A percentile compares a stretch with the other conserved stretches of the same genome.
Conservation (phyloP, 2,329 filamentous ascomycete genomes). For the Aspergillus quadrilineatus region DNA sequence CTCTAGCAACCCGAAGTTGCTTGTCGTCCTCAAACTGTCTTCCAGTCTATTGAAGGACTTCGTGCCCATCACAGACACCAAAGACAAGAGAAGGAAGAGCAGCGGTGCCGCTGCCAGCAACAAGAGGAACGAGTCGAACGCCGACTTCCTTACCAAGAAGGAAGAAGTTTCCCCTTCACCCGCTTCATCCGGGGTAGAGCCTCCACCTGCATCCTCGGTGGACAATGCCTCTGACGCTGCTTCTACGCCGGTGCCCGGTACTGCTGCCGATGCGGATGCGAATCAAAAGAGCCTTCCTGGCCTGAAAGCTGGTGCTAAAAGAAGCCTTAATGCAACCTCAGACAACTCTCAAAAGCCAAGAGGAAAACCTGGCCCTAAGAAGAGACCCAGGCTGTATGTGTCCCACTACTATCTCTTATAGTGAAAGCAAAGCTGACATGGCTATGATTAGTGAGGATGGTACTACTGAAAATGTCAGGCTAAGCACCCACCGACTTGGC, state of each 20-base stretch:
- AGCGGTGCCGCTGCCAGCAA: conserved; percentile 4
- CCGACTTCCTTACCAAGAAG: conserved; percentile 26
- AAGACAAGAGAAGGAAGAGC: conserved; percentile 23
- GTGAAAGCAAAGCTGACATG: background rate
- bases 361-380: conserved; percentile 92
- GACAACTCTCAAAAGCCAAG: conserved; percentile 68
- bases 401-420: background rate
- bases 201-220: conserved; percentile 38
- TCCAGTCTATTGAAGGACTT: conserved; percentile 39
- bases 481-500: conserved; percentile 71
- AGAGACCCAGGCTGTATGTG: conserved; percentile 89
- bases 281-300: conserved; percentile 74
- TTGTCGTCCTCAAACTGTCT: conserved; percentile 43
- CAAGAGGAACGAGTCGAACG: conserved; percentile 17
- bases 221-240: conserved; percentile 43
- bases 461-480: conserved; percentile 43
- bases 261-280: conserved; percentile 36
- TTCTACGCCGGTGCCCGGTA: conserved; percentile 41
- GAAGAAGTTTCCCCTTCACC: conserved; percentile 36
- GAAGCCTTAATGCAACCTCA: conserved; percentile 51
- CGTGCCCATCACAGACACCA: conserved; percentile 23
- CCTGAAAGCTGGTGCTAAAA: conserved; percentile 64
- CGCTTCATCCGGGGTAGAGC: conserved; percentile 36
- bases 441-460: conserved; percentile 49
- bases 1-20: conserved; percentile 30